phyloP scores from a whole-genome alignment of 148 eudicot species.

The Nyssa sinensis region DNA sequence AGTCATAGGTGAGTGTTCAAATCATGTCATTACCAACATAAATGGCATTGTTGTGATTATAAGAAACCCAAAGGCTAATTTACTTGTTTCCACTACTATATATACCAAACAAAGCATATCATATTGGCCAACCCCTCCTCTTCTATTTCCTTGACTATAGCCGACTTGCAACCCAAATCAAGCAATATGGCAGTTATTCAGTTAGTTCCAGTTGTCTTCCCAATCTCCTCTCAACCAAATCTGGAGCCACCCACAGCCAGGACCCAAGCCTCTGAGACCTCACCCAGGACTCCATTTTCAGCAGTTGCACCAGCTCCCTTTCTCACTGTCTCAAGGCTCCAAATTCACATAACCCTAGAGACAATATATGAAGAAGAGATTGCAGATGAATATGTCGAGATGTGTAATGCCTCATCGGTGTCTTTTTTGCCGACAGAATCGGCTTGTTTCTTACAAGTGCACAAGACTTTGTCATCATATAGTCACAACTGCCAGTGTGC shows the following conservation, averaged over 20 bases:
- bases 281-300: conserved; percentile 7
- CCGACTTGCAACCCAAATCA: background rate
- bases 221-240: background rate
- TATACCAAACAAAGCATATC: background rate
- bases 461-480: background rate
- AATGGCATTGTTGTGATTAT: background rate
- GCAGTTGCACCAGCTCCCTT: conserved; percentile 5
- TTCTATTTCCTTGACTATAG: too few relatives aligned
- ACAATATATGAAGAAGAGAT: conserved; percentile 12
- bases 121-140: background rate
- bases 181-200: background rate
- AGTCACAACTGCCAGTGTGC: background rate
- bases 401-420: background rate
- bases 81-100: background rate
- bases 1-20: too few relatives aligned
- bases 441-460: conserved; percentile 11
- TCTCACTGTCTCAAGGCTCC: background rate
- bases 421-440: background rate
- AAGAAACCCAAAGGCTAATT: background rate
- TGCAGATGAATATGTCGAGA: background rate
- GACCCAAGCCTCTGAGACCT: background rate
- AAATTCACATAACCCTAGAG: conserved; percentile 9
- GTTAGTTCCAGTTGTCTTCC: background rate
- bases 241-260: background rate
- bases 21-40: too few relatives aligned